A percentile compares a stretch with the other conserved stretches of the same genome.
Conservation (phyloP, 345 rosid species). For the Mallotus nudiflorus region DNA sequence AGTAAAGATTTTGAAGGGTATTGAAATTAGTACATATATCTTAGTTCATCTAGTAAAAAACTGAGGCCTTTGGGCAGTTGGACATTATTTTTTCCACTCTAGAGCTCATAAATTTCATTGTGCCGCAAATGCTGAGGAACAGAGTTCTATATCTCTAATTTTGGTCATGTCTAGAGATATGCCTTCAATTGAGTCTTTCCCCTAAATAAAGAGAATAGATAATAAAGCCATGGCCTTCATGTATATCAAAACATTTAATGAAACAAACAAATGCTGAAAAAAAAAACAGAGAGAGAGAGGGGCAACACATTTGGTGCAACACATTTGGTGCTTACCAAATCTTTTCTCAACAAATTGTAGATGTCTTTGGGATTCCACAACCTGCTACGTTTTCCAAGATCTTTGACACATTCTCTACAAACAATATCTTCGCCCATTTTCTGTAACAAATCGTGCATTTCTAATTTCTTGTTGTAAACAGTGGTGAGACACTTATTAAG, state of each 20-base stretch:
- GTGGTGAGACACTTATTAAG: neutral
- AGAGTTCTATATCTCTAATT: neutral
- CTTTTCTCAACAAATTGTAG: neutral
- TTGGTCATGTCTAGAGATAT: neutral
- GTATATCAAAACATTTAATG: no score
- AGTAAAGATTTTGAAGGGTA: conserved; percentile 10
- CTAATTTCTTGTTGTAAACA: neutral
- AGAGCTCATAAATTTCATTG: neutral
- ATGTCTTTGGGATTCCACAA: conserved; percentile 7
- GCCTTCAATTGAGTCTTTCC: neutral
- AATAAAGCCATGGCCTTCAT: no score
- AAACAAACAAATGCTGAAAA: neutral
- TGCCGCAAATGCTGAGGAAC: neutral
- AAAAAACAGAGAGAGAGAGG: no score
- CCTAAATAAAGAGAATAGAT: neutral
- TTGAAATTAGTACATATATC: conserved; percentile 1
- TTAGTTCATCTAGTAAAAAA: conserved; percentile 3
- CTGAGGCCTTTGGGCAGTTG: neutral
- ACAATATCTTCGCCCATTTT: conserved; percentile 6
- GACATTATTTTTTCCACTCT: neutral
- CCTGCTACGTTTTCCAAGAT: neutral
- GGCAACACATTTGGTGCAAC: no score
- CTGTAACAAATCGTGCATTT: conserved; percentile 12
- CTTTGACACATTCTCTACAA: neutral
- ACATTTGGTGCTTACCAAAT: neutral